Evolutionary conservation across 1,284 basidiomycete genomes (phyloP), one percentile per base, ranked within the genome.

Genomic region (Trichosporon faecale): DNA sequence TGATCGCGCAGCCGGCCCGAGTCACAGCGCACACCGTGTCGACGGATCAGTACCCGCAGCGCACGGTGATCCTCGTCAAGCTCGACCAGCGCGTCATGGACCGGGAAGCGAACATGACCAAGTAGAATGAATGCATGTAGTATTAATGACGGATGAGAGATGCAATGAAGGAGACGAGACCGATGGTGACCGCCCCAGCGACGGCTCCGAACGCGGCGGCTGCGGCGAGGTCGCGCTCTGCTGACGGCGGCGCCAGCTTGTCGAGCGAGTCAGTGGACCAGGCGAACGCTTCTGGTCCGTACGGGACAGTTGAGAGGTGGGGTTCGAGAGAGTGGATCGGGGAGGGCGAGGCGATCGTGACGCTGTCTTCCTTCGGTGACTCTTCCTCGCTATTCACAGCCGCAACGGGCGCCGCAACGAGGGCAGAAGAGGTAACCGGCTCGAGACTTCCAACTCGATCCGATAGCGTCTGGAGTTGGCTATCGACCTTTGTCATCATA

Each of bases 21-120:
- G 97, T 99, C 16, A 99, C 97, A 0, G 95, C 97, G 0, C 97
- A 99, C 82, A 91, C 91, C 55, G 96, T 97, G 0, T 91, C 94
- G 0, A 94, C 89, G 0, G 85, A 91, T 11, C 89, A 91, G 72
- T 89, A 87, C 77, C 94, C 96, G 1, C 88, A 90, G 67, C 88
- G 94, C 66, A 95, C 91, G 0, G 95, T 94, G 18, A 93, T 98
- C 71, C 87, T 98, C 64, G 95, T 98, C 85, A 98, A 98, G 84
- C 86, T 98, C 70, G 94, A 97, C 82, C 89, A 89, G 80, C 91
- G 89, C 68, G 93, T 95, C 64, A 86, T 96, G 79, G 93, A 95
- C 76, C 88, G 94, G 65, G 94, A 96, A 84, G 91, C 93, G 78
- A 85, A 91, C 18, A 82, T 94, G 77, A 79, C 78, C 61, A 83